Base-by-base conservation (phyloP, 2,329 filamentous ascomycete genomes). In the Nothopassalora personata region DNA sequence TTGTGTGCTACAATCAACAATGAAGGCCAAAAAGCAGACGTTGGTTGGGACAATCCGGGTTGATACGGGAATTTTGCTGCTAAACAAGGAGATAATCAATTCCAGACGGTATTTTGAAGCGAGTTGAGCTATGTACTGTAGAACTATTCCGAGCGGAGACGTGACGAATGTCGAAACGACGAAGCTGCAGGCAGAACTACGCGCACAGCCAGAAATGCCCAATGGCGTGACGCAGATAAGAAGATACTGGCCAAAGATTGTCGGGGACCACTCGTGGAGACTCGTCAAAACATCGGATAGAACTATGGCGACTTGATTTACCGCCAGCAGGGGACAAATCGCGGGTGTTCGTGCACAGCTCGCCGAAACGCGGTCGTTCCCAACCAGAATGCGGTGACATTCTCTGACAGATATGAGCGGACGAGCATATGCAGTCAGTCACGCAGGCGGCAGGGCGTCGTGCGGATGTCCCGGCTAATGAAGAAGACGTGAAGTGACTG, bases 221-320 rank as follows among this genome's bases (percentile, higher is more conserved):
- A 48, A 57, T 57, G 54, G 48, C 18, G 45, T 39, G 36, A 52
- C 39, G 51, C 30, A 54, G 50, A 54, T 57, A 31, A 51, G 49
- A 19, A 33, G 3, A 51, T 31, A 6, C 27, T 18, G 46, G 50
- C 54, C 28, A 31, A 11, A 36, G 31, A 31, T 43, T 11, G n/a
- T 15, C 13, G 53, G 50, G 45, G 34, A 51, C 43, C 27, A 31
- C 28, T 15, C 8, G 15, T 19, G 45, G 53, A 19, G 36, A 53
- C 47, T 53, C 54, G 49, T 49, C 39, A 50, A 47, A 49, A 53
- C 19, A 51, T 57, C 56, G 56, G 56, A 10, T 36, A n/a, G n/a
- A n/a, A n/a, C n/a, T n/a, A 18, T 30, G 54, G 51, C 43, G 19
- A 28, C 8, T 28, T 28, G 46, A 31, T n/a, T n/a, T n/a, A n/a